These are phyloP conservation scores for Mimosa bimucronata DNA, from an alignment of 306 rosid species.

Conservation along the genomic window DNA sequence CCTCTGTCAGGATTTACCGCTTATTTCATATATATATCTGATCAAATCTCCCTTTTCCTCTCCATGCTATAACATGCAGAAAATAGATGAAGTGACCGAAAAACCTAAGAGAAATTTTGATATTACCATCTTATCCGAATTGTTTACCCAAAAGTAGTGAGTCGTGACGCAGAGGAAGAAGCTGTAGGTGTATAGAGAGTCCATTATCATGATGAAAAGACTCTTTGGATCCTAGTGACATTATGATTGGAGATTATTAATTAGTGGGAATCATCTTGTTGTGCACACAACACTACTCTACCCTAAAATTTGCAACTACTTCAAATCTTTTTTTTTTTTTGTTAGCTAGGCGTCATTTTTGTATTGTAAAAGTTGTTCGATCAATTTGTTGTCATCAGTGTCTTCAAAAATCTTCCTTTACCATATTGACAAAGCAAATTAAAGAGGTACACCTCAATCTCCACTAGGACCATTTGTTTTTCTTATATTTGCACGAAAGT, in stretches of 20 bases:
- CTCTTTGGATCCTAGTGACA: not conserved
- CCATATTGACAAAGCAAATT: constrained; percentile 46
- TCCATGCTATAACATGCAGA: not conserved
- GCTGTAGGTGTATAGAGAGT: not conserved
- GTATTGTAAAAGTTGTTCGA: not conserved
- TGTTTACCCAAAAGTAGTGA: not conserved
- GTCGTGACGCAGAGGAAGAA: not conserved
- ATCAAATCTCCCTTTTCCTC: not conserved
- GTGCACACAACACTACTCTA: constrained; percentile 24
- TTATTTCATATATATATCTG: not conserved
- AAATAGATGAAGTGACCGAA: not conserved
- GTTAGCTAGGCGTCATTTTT: not conserved
- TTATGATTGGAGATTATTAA: not conserved
- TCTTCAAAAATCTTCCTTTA: constrained; percentile 13
- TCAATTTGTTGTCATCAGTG: not conserved
- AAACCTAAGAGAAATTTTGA: not conserved
- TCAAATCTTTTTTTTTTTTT: not conserved
- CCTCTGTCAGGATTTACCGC: not conserved
- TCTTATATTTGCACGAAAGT: not conserved
- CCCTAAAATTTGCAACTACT: not conserved
- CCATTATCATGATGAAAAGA: not conserved
- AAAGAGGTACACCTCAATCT: constrained; percentile 59
- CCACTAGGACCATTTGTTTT: constrained; percentile 47
- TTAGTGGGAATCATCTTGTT: constrained; percentile 40
- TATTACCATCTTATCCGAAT: not conserved